These are phyloP conservation scores for Coelastrella sp. DNA, from an alignment of 139 green algal genomes.

Conservation along the genomic window DNA sequence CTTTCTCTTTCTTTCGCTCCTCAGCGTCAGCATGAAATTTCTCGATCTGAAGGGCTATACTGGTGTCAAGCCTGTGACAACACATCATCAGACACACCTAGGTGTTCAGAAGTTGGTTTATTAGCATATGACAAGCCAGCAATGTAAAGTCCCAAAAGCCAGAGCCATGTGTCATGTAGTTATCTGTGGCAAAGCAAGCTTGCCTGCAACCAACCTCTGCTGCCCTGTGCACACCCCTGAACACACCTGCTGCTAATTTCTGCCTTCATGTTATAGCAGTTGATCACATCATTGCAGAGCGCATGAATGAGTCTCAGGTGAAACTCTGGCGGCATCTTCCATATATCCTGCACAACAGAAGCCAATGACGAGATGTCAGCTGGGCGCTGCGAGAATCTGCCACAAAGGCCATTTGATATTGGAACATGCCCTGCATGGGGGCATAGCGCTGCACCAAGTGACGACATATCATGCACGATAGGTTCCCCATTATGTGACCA, in stretches of 20 bases:
- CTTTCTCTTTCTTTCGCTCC: constrained; percentile 53
- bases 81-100: background rate
- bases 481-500: too few species aligned
- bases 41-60: constrained; percentile 48
- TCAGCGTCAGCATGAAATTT: constrained; percentile 62
- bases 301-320: constrained; percentile 60
- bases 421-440: too few species aligned
- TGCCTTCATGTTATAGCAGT: constrained; percentile 48
- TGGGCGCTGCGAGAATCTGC: background rate
- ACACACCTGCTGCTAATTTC: constrained; percentile 50
- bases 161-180: too few species aligned
- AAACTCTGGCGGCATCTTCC: constrained; percentile 46
- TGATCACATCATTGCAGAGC: constrained; percentile 59
- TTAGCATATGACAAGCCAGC: too few species aligned
- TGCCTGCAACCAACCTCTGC: background rate
- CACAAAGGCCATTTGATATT: too few species aligned
- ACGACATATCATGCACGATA: too few species aligned
- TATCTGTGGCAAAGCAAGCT: background rate
- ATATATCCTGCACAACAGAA: constrained; percentile 19
- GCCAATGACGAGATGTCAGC: background rate
- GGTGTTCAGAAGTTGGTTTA: too few species aligned
- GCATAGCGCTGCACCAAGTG: too few species aligned
- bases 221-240: background rate
- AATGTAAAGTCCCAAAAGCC: too few species aligned
- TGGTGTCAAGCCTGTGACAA: constrained; percentile 48